phyloP scores from a whole-genome alignment of 768 basidiomycete species.

The Leccinum fibrillosum region DNA sequence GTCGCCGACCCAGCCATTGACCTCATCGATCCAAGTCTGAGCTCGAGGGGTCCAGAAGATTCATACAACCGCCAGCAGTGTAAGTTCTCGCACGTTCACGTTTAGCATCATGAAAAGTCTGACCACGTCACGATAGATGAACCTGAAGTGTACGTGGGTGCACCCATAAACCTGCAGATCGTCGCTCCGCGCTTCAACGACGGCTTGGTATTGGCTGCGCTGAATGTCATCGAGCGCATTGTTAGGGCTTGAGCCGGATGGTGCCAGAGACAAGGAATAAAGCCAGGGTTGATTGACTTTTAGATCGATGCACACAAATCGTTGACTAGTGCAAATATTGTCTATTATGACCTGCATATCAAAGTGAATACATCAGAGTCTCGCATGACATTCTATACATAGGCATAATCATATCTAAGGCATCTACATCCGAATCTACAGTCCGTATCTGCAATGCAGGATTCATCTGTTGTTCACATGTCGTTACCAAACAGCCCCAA shows the following conservation, averaged over 20 bases:
- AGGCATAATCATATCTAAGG: background rate
- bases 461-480: background rate
- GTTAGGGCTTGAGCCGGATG: slow-evolving; percentile 12
- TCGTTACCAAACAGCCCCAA: background rate
- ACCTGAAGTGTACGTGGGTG: slow-evolving; percentile 10
- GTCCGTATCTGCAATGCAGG: background rate
- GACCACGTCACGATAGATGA: slow-evolving; percentile 17
- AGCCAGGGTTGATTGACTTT: background rate
- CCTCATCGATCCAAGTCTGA: slow-evolving; percentile 1
- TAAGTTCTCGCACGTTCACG: slow-evolving; percentile 1
- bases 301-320: background rate
- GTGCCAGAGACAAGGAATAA: background rate
- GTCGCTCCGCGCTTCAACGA: slow-evolving; percentile 25
- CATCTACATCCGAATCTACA: background rate
- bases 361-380: background rate
- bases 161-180: slow-evolving; percentile 23
- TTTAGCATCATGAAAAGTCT: background rate
- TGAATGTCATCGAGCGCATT: slow-evolving; percentile 24
- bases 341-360: background rate
- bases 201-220: slow-evolving; percentile 25
- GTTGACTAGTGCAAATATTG: background rate
- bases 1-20: slow-evolving; percentile 26
- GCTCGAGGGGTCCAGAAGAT: slow-evolving; percentile 12
- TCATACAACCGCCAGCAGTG: slow-evolving; percentile 16
- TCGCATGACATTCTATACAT: background rate